Evolutionary conservation across 2,329 filamentous ascomycete genomes (phyloP).

Genomic region (Paraphoma sp.): DNA sequence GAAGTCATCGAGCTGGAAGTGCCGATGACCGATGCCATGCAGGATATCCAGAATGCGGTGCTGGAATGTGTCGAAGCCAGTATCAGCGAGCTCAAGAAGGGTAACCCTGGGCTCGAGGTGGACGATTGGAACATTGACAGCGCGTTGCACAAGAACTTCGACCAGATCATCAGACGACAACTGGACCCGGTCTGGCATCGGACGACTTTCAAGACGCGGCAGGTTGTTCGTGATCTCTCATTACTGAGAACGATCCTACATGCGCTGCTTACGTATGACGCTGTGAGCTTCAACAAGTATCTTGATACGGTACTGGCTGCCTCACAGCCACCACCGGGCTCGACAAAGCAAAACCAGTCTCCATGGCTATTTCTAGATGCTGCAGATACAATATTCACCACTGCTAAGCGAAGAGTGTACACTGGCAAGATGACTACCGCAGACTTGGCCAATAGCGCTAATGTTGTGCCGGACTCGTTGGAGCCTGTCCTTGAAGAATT

Average conservation of each 20-base stretch:
- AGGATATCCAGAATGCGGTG: slow-evolving; percentile 89
- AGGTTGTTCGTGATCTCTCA: slow-evolving; percentile 89
- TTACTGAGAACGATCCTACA: slow-evolving; percentile 84
- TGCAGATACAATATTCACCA: slow-evolving; percentile 91
- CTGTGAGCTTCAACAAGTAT: slow-evolving; percentile 89
- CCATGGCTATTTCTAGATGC: slow-evolving; percentile 97
- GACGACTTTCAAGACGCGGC: slow-evolving; percentile 91
- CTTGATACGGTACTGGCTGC: slow-evolving; percentile 93
- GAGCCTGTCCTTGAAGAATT: slow-evolving; percentile 88
- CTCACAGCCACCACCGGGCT: slow-evolving; percentile 85
- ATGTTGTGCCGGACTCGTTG: slow-evolving; percentile 65
- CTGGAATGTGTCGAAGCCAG: slow-evolving; percentile 96
- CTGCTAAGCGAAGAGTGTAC: slow-evolving; percentile 87
- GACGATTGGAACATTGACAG: slow-evolving; percentile 97
- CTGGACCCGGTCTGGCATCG: slow-evolving; percentile 97
- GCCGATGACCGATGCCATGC: slow-evolving; percentile 94
- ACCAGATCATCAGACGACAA: slow-evolving; percentile 84
- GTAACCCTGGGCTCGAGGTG: slow-evolving; percentile 88
- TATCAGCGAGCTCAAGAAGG: slow-evolving; percentile 91
- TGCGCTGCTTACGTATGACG: slow-evolving; percentile 81
- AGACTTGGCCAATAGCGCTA: slow-evolving; percentile 54
- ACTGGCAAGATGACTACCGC: slow-evolving; percentile 71
- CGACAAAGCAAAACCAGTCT: slow-evolving; percentile 85
- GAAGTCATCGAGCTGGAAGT: slow-evolving; percentile 98
- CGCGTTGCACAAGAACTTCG: slow-evolving; percentile 90